These are phyloP conservation scores for Amanita subjunquillea DNA, from an alignment of 768 basidiomycete species.

Conservation along the genomic window DNA sequence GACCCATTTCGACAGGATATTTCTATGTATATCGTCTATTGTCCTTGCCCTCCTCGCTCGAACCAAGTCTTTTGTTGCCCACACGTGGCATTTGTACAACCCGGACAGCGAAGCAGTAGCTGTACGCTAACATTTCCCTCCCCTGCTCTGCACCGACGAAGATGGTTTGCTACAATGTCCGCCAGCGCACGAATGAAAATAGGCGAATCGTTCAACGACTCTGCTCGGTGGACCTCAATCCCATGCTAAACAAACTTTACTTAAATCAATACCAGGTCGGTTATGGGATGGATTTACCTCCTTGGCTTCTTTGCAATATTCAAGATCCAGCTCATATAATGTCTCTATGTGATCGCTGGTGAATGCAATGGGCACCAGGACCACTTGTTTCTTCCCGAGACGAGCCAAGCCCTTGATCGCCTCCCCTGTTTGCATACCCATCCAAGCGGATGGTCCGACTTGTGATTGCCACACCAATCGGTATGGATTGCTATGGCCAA, in stretches of 20 bases:
- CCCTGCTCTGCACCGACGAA: slow-evolving; percentile 51
- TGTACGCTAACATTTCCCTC: slow-evolving; percentile 67
- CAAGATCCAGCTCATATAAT: slow-evolving; percentile 90
- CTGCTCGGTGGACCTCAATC: slow-evolving; percentile 80
- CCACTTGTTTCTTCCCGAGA: slow-evolving; percentile 62
- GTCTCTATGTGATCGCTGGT: slow-evolving; percentile 99
- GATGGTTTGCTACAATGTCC: slow-evolving; percentile 77
- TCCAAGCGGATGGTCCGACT: slow-evolving; percentile 96
- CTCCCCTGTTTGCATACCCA: slow-evolving; percentile 92
- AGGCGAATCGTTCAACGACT: slow-evolving; percentile 90
- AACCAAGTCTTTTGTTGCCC: slow-evolving; percentile 86
- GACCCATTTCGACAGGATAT: background rate
- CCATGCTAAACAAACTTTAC: slow-evolving; percentile 52
- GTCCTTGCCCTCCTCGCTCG: slow-evolving; percentile 55
- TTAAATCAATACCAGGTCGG: slow-evolving; percentile 10
- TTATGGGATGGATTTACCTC: slow-evolving; percentile 45
- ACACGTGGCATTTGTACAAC: slow-evolving; percentile 86
- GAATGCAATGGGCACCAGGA: slow-evolving; percentile 94
- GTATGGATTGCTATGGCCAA: slow-evolving; percentile 75
- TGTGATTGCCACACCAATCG: slow-evolving; percentile 97
- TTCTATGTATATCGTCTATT: background rate
- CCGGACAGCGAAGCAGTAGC: slow-evolving; percentile 83
- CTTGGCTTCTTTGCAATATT: slow-evolving; percentile 84
- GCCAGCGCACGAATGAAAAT: slow-evolving; percentile 93
- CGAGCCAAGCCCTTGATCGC: slow-evolving; percentile 82